Conservation (phyloP, 768 basidiomycete genomes). For the Tylopilus vinaceipallidus region DNA sequence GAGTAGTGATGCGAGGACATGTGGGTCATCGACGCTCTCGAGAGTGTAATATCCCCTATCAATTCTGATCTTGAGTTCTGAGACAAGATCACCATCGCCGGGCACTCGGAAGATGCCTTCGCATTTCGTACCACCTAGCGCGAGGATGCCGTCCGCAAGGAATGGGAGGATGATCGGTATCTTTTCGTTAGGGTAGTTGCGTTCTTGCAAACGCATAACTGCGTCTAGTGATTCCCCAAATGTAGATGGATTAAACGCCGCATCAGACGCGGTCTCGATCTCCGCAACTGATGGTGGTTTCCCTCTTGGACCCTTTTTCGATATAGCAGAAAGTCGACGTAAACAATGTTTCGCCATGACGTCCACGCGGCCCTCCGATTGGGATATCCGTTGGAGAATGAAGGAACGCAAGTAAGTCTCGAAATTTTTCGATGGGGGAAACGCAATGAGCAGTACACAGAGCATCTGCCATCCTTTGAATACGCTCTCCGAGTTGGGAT, state of each 20-base stretch:
- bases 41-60: conserved; percentile 90
- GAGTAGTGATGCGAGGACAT: conserved; percentile 84
- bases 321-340: conserved; percentile 69
- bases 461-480: conserved; percentile 94
- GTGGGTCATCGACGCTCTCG: conserved; percentile 87
- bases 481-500: conserved; percentile 78
- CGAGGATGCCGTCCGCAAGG: conserved; percentile 88
- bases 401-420: conserved; percentile 82
- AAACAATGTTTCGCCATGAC: conserved; percentile 90
- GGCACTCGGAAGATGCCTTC: conserved; percentile 95
- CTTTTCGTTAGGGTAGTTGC: conserved; percentile 80
- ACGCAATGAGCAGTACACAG: conserved; percentile 87
- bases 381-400: conserved; percentile 63
- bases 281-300: conserved; percentile 80
- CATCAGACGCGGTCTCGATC: conserved; percentile 93
- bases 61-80: conserved; percentile 84
- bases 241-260: conserved; percentile 92
- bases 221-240: conserved; percentile 89
- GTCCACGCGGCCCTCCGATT: conserved; percentile 76
- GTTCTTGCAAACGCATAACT: conserved; percentile 79
- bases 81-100: conserved; percentile 86
- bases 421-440: conserved; percentile 92
- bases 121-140: conserved; percentile 76
- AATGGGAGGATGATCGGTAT: conserved; percentile 94
- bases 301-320: conserved; percentile 83